Evolutionary conservation across 2,329 filamentous ascomycete genomes (phyloP), one percentile per base, ranked within the genome.

Genomic region (Fusarium brevicatenulatum): DNA sequence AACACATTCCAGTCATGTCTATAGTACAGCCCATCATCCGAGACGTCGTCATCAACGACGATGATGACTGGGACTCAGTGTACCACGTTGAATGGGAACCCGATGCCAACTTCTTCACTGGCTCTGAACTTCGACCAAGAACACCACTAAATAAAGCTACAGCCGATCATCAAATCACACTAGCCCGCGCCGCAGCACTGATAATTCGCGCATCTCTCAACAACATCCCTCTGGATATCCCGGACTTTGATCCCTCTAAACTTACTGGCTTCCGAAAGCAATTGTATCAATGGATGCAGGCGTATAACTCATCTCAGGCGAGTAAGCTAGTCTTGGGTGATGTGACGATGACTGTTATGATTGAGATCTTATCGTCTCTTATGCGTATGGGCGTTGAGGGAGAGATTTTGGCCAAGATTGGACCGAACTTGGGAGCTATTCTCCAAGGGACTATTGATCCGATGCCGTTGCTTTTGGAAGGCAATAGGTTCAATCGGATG

Each of bases 331-430:
- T 58, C 1, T 15, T 73, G 3, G 39, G 34, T 0, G 62, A 63
- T 9, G 66, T 73, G 1, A 67, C 70, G 2, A 73, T 64, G 57
- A 71, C 53, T 1, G 58, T 50, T 7, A 70, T 19, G 23, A 63
- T 73, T 28, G 70, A 73, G 37, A 71, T 73, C 0, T 19, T 73
- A 2, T 64, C 70, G 2, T 73, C 70, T 4, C 63, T 73, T 4
- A 28, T 8, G 10, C 34, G 58, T 2, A 37, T 73, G 30, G 54
- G 70, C 1, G 15, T 52, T 6, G 70, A 64, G 9, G 70, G 70
- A 0, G 70, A 61, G 42, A 34, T 71, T 5, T 47, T 73, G n/a
- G 53, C 57, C 2, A 57, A 46, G 7, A 58, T 73, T n/a, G 70
- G 70, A 2, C 70, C 70, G 0, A 64, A 71, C 5, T 13, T 73